Base-by-base conservation (phyloP, 1,284 basidiomycete genomes). In the Melampsora occidentalis region DNA sequence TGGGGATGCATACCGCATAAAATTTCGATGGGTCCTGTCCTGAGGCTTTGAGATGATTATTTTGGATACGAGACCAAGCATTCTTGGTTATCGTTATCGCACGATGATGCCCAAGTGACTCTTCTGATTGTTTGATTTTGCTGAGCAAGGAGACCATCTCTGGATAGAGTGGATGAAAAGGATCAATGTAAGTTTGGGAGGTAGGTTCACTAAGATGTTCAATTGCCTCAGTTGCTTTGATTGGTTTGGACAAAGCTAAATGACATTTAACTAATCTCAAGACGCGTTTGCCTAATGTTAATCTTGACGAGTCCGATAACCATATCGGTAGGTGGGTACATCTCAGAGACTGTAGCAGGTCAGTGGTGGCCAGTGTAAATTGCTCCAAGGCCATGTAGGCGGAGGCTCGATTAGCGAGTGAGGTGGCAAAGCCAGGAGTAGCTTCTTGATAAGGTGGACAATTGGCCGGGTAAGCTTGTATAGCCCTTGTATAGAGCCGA, bases 401-500 rank as follows among this genome's bases (percentile, higher is more conserved):
- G 9, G 71, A 39, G 46, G 63, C 71, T 28, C 48, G 64, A 35
- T 73, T 67, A n/a, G 64, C 63, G 18, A 73, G 48, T 10, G 71
- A 42, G 33, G 64, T 39, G 39, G 71, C 9, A 28, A 66, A 67
- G 5, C 51, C 63, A 2, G 71, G 35, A 59, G 33, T 49, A 18
- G 28, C 57, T 46, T 53, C 10, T 42, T 63, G 59, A 28, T 31
- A 10, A 20, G 69, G 69, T 46, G 46, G 46, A 28, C 5, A 42
- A 28, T 39, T 20, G 28, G 31, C 1, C 12, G 69, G 69, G 57
- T 71, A 71, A 39, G 46, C 10, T 42, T 42, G 39, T 6, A 42
- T 42, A 12, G 39, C 39, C 12, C 10, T 42, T 5, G 39, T 9
- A 42, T 42, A 42, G 1, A 42, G 39, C 10, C 20, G 2, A n/a